Base-by-base conservation (phyloP, 371 early-diverging fungal genomes). In the Dichotomocladium elegans region DNA sequence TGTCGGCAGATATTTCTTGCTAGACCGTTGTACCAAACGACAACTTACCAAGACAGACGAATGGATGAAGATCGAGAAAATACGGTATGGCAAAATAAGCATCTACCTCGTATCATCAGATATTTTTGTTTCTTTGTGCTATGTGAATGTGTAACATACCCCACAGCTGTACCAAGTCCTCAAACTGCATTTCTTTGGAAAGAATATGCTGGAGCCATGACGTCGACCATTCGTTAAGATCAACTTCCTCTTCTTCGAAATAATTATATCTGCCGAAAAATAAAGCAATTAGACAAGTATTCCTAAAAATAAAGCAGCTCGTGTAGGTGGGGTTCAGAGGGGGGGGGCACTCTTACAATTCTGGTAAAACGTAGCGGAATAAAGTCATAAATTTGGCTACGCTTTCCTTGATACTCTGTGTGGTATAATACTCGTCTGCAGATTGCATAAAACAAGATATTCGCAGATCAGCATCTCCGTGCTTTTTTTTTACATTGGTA, bases 181-280 rank as follows among this genome's bases (percentile, higher is more conserved):
- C 86, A 35, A 91, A 75, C 19, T 88, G 82, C 62, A 95, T 79
- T 56, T 95, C 94, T 52, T 82, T 83, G 8, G 93, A 74, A 14
- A 96, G 60, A 15, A 93, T 56, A 55, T 78, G 80, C 46, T 83
- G 86, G 43, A 95, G 77, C 89, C 95, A 94, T n/a, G 92, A 89
- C 15, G 91, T 81, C 1, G 86, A 83, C 91, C 93, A 94, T 51
- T 93, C 95, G 57, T 88, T 83, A 41, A 91, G 72, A 44, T 92
- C 88, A 19, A 95, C 91, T 59, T 95, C 94, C 58, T 96, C 96
- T 45, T 96, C 96, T 65, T 94, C 93, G 74, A 96, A 94, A 69
- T 91, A 93, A 61, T 82, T 89, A 60, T 86, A 86, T 15, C 68
- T 68, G 51, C 2, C n/a, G 37, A 5, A 10, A 34, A 25, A 24